phyloP scores from a whole-genome alignment of 768 basidiomycete genomes.

The Naganishia vishniacii region DNA sequence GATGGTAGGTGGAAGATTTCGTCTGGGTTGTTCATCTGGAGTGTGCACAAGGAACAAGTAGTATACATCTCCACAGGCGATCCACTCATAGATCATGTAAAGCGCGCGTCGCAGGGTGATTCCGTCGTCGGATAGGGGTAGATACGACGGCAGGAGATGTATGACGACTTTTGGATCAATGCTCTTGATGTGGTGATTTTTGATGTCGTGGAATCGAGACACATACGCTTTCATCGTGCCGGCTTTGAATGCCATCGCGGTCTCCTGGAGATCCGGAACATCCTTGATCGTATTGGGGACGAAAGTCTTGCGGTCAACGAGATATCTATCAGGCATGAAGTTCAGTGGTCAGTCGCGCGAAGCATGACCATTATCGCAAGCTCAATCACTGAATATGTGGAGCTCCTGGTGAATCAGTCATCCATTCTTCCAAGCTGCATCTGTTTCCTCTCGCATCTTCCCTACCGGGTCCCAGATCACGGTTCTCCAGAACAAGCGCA shows the following conservation, averaged over 20 bases:
- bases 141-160: neutral
- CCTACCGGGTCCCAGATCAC: neutral
- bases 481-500: neutral
- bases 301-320: neutral
- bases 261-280: neutral
- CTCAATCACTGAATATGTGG: neutral
- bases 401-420: neutral
- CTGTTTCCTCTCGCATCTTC: neutral
- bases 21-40: neutral
- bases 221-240: conserved; percentile 2
- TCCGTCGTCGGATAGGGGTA: neutral
- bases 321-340: neutral
- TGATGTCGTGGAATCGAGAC: conserved; percentile 2
- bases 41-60: conserved; percentile 9
- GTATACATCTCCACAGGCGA: neutral
- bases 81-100: conserved; percentile 1
- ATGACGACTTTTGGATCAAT: neutral
- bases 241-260: neutral
- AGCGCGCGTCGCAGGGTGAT: conserved; percentile 4
- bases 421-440: conserved; percentile 1
- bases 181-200: neutral
- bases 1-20: neutral
- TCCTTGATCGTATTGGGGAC: conserved; percentile 3
- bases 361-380: neutral
- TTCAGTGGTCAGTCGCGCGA: neutral